A percentile compares a stretch with the other conserved stretches of the same genome.
Conservation (phyloP, 371 early-diverging fungal genomes). For the Nematocida major region DNA sequence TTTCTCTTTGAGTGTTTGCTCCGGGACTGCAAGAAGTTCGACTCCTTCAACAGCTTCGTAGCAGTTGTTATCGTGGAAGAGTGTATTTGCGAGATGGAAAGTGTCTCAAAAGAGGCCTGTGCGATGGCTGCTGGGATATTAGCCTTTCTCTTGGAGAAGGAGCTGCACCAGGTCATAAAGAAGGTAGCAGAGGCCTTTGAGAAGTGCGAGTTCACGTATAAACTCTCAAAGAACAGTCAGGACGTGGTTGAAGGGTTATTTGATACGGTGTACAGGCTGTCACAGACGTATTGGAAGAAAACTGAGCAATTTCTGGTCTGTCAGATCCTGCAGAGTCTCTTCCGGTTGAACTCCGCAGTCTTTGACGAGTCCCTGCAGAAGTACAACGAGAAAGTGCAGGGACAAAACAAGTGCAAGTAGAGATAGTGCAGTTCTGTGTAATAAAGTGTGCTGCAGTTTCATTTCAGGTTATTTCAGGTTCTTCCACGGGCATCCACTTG, state of each 20-base stretch:
- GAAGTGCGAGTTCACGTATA: not conserved
- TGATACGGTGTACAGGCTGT: not conserved
- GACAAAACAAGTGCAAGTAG: too few species aligned
- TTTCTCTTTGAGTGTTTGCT: not conserved
- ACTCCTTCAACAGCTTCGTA: not conserved
- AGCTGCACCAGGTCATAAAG: not conserved
- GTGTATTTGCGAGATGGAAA: not conserved
- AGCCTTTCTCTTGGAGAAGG: not conserved
- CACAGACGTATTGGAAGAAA: conserved; percentile 46
- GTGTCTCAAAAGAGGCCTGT: not conserved
- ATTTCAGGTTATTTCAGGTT: too few species aligned
- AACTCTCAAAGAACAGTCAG: not conserved
- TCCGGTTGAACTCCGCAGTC: not conserved
- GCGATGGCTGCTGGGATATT: not conserved
- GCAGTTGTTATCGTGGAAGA: conserved; percentile 8
- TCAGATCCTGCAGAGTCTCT: conserved; percentile 21
- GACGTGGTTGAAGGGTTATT: conserved; percentile 18
- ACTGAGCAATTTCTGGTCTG: conserved; percentile 2
- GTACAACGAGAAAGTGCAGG: conserved; percentile 15
- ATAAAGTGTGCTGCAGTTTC: too few species aligned
- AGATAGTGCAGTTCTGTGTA: too few species aligned
- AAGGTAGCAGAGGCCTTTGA: not conserved
- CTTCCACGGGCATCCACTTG: too few species aligned
- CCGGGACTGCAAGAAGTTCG: conserved; percentile 8
- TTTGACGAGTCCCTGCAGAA: conserved; percentile 15